Evolutionary conservation across 116 monocot genomes (phyloP).

Genomic region (Papilionanthe hybrid): DNA sequence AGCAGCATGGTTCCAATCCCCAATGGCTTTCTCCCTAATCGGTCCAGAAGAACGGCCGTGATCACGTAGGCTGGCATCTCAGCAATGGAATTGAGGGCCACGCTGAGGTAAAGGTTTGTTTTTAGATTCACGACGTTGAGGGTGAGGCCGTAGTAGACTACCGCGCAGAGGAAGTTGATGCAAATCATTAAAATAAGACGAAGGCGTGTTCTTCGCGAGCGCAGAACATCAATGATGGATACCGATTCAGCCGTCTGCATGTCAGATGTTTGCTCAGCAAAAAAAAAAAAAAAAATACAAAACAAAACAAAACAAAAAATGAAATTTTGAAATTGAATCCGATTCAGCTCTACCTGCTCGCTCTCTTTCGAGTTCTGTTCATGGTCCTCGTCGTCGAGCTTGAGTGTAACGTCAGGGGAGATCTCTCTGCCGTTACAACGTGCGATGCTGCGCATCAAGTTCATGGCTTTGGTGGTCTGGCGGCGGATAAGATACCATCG

Average conservation of each 20-base stretch:
- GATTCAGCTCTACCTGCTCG: no score
- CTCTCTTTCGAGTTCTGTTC: background rate
- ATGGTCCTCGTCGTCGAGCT: constrained; percentile 18
- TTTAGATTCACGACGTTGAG: constrained; percentile 80
- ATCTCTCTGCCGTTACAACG: constrained; percentile 11
- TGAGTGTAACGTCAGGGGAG: constrained; percentile 9
- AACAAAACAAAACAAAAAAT: background rate
- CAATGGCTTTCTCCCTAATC: constrained; percentile 52
- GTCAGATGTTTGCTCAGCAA: no score
- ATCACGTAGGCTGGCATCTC: constrained; percentile 65
- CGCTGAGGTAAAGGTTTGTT: constrained; percentile 63
- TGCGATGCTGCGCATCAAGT: constrained; percentile 21
- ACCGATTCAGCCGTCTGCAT: background rate
- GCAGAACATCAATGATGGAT: constrained; percentile 42
- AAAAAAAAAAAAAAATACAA: constrained; percentile 8
- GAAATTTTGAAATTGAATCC: no score
- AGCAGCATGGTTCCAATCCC: constrained; percentile 49
- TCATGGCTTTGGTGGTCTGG: constrained; percentile 1
- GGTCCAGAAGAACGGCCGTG: constrained; percentile 39
- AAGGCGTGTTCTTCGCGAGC: constrained; percentile 32
- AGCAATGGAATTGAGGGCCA: constrained; percentile 43
- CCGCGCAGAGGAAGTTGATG: constrained; percentile 46
- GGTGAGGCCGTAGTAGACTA: constrained; percentile 76
- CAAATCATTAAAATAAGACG: constrained; percentile 35
- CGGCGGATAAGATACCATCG: constrained; percentile 36